These are phyloP conservation scores for Ganoderma lucidum DNA, from an alignment of 1,284 basidiomycete genomes.

Conservation along the genomic window DNA sequence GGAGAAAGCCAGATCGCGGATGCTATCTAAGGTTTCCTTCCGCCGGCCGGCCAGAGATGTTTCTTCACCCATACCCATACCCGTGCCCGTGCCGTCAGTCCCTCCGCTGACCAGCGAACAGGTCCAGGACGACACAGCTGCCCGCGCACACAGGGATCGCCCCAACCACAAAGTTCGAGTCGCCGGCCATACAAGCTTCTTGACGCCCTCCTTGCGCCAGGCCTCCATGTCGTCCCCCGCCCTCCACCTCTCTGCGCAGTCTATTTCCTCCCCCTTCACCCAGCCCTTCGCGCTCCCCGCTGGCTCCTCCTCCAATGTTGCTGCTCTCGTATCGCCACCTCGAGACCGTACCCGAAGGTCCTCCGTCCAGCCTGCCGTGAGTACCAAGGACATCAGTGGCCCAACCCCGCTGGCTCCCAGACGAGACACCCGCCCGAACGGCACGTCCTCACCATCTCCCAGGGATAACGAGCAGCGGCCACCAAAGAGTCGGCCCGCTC, in stretches of 20 bases:
- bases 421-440: slow-evolving; percentile 40
- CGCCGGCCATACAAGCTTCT: slow-evolving; percentile 63
- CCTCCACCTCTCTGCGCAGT: slow-evolving; percentile 64
- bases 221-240: slow-evolving; percentile 78
- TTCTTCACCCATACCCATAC: slow-evolving; percentile 51
- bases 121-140: slow-evolving; percentile 41
- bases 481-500: slow-evolving; percentile 42
- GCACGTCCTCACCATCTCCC: slow-evolving; percentile 40
- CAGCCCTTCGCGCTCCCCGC: slow-evolving; percentile 55
- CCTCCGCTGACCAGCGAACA: slow-evolving; percentile 39
- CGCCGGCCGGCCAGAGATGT: slow-evolving; percentile 55
- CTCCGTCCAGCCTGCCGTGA: slow-evolving; percentile 47
- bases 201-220: slow-evolving; percentile 68
- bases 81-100: slow-evolving; percentile 45
- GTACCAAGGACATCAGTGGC: slow-evolving; percentile 49
- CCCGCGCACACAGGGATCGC: slow-evolving; percentile 40
- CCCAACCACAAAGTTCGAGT: slow-evolving; percentile 49
- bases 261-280: slow-evolving; percentile 58
- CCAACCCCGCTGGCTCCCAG: slow-evolving; percentile 49
- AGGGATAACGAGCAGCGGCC: slow-evolving; percentile 29
- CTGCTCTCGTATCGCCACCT: slow-evolving; percentile 51
- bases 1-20: slow-evolving; percentile 50
- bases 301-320: slow-evolving; percentile 52
- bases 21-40: slow-evolving; percentile 64
- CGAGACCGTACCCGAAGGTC: slow-evolving; percentile 51